These are phyloP conservation scores for Ustilago trichophora DNA, from an alignment of 1,284 basidiomycete genomes.

Conservation along the genomic window DNA sequence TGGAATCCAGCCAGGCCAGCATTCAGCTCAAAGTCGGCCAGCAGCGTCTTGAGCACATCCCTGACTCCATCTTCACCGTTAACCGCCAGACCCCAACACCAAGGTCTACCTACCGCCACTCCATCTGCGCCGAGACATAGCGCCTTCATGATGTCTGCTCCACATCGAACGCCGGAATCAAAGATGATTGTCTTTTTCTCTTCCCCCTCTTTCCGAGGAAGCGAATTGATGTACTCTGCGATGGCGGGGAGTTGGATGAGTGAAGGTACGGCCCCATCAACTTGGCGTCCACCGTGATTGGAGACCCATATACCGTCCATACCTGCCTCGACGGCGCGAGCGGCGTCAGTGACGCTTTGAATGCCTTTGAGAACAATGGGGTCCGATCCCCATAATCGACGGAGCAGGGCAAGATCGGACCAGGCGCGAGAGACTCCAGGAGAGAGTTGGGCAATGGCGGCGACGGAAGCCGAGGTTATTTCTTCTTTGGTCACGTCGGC, in stretches of 20 bases:
- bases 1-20: slow-evolving; percentile 32
- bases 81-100: slow-evolving; percentile 56
- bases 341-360: slow-evolving; percentile 52
- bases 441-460: slow-evolving; percentile 52
- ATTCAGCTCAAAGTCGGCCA: slow-evolving; percentile 57
- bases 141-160: slow-evolving; percentile 61
- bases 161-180: slow-evolving; percentile 57
- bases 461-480: slow-evolving; percentile 39
- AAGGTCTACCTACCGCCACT: slow-evolving; percentile 60
- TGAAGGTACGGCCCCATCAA: slow-evolving; percentile 57
- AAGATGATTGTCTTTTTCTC: slow-evolving; percentile 55
- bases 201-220: slow-evolving; percentile 20
- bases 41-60: slow-evolving; percentile 51
- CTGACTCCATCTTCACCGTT: slow-evolving; percentile 57
- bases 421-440: slow-evolving; percentile 56
- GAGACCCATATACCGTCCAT: slow-evolving; percentile 63
- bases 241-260: slow-evolving; percentile 52
- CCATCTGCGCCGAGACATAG: slow-evolving; percentile 58
- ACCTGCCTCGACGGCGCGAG: slow-evolving; percentile 51
- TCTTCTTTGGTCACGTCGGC: slow-evolving; percentile 52
- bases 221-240: slow-evolving; percentile 37
- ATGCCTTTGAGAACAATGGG: slow-evolving; percentile 64
- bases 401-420: slow-evolving; percentile 51
- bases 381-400: slow-evolving; percentile 51
- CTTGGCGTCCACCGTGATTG: slow-evolving; percentile 63